phyloP scores from a whole-genome alignment of 768 basidiomycete genomes.

The Russula vinacea region DNA sequence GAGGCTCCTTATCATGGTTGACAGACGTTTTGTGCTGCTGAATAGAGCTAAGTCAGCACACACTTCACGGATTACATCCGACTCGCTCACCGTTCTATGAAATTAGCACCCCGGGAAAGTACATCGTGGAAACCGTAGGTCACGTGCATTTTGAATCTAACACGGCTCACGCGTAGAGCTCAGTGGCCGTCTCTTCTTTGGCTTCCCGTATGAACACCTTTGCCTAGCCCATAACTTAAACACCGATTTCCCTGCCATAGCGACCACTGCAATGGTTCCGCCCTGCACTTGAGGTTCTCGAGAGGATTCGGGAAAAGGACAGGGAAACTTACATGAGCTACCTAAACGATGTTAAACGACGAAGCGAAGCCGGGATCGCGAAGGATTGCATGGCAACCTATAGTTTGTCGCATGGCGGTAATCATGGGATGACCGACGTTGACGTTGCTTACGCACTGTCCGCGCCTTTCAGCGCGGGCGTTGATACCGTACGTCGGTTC shows the following conservation, averaged over 20 bases:
- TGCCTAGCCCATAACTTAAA: neutral
- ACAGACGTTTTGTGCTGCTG: neutral
- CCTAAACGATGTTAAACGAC: slow-evolving; percentile 7
- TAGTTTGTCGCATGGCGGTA: slow-evolving; percentile 5
- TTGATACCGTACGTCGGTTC: slow-evolving; percentile 19
- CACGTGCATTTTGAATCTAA: neutral
- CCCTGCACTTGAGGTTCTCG: neutral
- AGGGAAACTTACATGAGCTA: neutral
- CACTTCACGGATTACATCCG: neutral
- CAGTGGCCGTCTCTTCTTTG: slow-evolving; percentile 20
- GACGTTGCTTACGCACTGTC: slow-evolving; percentile 19
- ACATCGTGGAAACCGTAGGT: slow-evolving; percentile 16
- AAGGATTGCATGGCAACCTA: slow-evolving; percentile 21
- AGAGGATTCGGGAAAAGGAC: slow-evolving; percentile 6
- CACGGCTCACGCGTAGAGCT: neutral
- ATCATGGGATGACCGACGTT: slow-evolving; percentile 10
- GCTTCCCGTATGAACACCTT: slow-evolving; percentile 16
- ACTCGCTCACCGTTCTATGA: neutral
- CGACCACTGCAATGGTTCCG: slow-evolving; percentile 27
- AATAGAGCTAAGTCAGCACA: slow-evolving; percentile 9
- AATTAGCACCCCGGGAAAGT: slow-evolving; percentile 8
- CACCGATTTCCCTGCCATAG: neutral
- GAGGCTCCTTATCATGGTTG: neutral
- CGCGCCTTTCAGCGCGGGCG: slow-evolving; percentile 22
- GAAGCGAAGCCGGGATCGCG: neutral